phyloP scores from a whole-genome alignment of 306 rosid species.

The Aeschynomene evenia region DNA sequence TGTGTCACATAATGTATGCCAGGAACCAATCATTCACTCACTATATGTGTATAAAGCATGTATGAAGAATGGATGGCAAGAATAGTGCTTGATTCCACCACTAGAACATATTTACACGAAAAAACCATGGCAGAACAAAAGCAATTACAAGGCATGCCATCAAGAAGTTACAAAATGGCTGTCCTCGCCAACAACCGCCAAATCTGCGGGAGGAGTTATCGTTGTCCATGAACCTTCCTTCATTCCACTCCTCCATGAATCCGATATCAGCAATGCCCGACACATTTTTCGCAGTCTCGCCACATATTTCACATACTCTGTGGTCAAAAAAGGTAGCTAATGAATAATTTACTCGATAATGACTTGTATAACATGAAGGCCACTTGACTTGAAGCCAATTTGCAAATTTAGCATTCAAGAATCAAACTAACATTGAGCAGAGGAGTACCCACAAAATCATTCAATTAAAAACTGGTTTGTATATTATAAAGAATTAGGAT shows the following conservation, averaged over 20 bases:
- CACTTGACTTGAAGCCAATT: not conserved
- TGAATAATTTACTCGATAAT: slow-evolving; percentile 15
- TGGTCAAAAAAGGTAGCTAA: not conserved
- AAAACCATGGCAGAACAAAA: slow-evolving; percentile 95
- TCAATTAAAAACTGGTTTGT: not conserved
- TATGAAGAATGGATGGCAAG: slow-evolving; percentile 33
- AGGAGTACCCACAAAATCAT: not conserved
- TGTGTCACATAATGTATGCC: slow-evolving; percentile 14
- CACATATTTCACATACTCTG: slow-evolving; percentile 90
- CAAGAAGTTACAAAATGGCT: slow-evolving; percentile 95
- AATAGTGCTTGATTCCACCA: slow-evolving; percentile 23
- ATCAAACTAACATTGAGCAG: not conserved
- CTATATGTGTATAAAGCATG: slow-evolving; percentile 10
- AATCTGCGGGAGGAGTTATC: slow-evolving; percentile 40
- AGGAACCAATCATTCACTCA: slow-evolving; percentile 34
- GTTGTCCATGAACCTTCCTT: slow-evolving; percentile 45
- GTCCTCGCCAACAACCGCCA: slow-evolving; percentile 80
- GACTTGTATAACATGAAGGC: not conserved
- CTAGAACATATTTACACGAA: slow-evolving; percentile 86
- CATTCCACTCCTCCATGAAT: slow-evolving; percentile 87
- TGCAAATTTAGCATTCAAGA: not conserved
- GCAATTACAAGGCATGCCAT: slow-evolving; percentile 96
- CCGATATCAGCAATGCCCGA: slow-evolving; percentile 49
- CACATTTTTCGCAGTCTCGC: slow-evolving; percentile 67
- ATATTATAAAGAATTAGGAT: not conserved